Evolutionary conservation across 768 basidiomycete species (phyloP).

Genomic region (Phaffia australis): DNA sequence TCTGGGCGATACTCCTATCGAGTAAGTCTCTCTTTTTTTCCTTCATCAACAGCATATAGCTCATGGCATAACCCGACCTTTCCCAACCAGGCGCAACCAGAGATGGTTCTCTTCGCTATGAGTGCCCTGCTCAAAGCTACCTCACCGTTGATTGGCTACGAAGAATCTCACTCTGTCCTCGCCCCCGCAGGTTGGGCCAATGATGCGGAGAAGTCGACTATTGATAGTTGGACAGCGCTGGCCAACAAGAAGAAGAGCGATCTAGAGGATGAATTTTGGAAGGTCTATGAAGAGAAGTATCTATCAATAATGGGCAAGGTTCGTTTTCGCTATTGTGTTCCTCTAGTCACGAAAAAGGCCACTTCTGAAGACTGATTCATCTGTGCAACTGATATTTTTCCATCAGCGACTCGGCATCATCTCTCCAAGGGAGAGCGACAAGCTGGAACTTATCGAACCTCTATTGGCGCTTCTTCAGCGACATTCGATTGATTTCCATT

Average conservation of each 20-base stretch:
- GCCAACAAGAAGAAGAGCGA: constrained; percentile 51
- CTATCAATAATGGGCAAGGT: constrained; percentile 42
- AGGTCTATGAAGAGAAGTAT: constrained; percentile 56
- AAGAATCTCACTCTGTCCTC: constrained; percentile 43
- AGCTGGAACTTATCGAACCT: constrained; percentile 50
- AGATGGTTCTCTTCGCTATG: constrained; percentile 56
- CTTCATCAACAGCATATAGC: too few relatives aligned
- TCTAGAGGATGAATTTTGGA: constrained; percentile 52
- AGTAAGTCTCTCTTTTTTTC: too few relatives aligned
- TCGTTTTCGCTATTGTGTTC: background rate
- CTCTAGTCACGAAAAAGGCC: background rate
- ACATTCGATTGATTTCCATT: constrained; percentile 75
- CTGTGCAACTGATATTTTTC: background rate
- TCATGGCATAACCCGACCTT: constrained; percentile 17
- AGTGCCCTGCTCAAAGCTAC: constrained; percentile 62
- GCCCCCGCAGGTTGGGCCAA: constrained; percentile 54
- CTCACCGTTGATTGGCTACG: constrained; percentile 75
- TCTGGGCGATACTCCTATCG: constrained; percentile 20
- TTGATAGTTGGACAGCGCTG: constrained; percentile 53
- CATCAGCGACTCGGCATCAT: constrained; percentile 65
- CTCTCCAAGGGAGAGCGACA: constrained; percentile 50
- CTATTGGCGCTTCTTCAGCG: constrained; percentile 63
- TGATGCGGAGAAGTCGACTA: constrained; percentile 44
- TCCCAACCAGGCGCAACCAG: constrained; percentile 37
- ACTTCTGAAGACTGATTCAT: background rate